Percentiles rank a stretch among this genome's conserved stretches.
Evolutionary conservation across 345 rosid species (phyloP).

Genomic region (Citrus hindsii): DNA sequence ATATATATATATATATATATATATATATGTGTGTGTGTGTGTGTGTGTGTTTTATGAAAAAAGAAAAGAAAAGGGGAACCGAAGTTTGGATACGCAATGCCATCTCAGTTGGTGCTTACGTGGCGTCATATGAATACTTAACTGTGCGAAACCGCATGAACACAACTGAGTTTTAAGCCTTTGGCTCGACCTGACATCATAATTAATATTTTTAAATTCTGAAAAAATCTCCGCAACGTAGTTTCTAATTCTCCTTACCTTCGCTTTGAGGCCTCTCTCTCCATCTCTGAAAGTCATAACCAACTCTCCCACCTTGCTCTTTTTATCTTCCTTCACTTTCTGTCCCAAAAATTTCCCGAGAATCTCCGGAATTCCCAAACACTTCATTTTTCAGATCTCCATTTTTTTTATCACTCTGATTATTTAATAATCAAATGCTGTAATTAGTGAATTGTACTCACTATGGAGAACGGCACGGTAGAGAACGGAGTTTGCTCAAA

Average conservation of each 20-base stretch:
- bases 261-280: neutral
- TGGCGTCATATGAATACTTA: too few relatives aligned
- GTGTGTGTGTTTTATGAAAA: too few relatives aligned
- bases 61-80: too few relatives aligned
- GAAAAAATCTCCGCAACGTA: neutral
- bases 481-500: slow-evolving; percentile 58
- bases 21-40: too few relatives aligned
- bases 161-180: too few relatives aligned
- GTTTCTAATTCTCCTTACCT: neutral
- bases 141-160: too few relatives aligned
- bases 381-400: neutral
- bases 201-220: too few relatives aligned
- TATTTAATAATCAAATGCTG: slow-evolving; percentile 3
- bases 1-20: too few relatives aligned
- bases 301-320: neutral
- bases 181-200: too few relatives aligned
- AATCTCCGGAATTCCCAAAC: neutral
- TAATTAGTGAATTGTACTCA: neutral
- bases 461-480: slow-evolving; percentile 24
- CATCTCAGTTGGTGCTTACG: too few relatives aligned
- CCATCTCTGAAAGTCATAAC: neutral
- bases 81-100: too few relatives aligned
- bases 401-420: neutral
- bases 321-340: neutral
- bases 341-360: slow-evolving; percentile 7